phyloP scores from a whole-genome alignment of 805 yeast species.

The Myxozyma neglecta region DNA sequence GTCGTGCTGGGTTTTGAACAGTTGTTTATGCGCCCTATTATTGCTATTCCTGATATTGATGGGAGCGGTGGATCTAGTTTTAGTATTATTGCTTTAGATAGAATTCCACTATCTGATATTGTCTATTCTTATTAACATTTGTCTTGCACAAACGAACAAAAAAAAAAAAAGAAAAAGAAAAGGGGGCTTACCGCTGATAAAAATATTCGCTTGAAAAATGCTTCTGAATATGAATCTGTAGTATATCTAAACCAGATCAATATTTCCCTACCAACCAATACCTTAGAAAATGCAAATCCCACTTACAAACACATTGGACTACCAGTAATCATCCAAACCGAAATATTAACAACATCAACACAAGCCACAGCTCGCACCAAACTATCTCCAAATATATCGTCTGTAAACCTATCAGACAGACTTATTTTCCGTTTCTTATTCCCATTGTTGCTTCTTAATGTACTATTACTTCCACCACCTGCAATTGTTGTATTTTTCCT shows the following conservation, averaged over 20 bases:
- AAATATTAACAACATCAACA: conserved; percentile 1
- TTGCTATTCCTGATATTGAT: background rate
- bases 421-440: conserved; percentile 2
- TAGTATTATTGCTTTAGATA: conserved; percentile 9
- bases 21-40: background rate
- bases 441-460: background rate
- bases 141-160: background rate
- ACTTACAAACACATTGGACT: conserved; percentile 10
- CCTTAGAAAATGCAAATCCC: background rate
- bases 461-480: background rate
- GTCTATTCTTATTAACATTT: background rate
- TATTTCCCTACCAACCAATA: too few relatives aligned
- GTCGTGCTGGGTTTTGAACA: too few relatives aligned
- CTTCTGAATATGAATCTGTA: conserved; percentile 6
- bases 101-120: background rate
- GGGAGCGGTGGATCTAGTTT: conserved; percentile 1
- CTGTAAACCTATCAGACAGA: background rate
- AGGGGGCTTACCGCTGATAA: conserved; percentile 4
- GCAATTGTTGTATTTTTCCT: background rate
- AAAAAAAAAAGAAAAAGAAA: background rate
- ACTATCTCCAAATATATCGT: background rate
- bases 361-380: conserved; percentile 5
- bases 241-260: conserved; percentile 3
- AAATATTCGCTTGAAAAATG: conserved; percentile 6
- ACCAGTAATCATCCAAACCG: conserved; percentile 20